Base-by-base conservation (phyloP, 257 asterid species). In the Ocimum tenuiflorum region DNA sequence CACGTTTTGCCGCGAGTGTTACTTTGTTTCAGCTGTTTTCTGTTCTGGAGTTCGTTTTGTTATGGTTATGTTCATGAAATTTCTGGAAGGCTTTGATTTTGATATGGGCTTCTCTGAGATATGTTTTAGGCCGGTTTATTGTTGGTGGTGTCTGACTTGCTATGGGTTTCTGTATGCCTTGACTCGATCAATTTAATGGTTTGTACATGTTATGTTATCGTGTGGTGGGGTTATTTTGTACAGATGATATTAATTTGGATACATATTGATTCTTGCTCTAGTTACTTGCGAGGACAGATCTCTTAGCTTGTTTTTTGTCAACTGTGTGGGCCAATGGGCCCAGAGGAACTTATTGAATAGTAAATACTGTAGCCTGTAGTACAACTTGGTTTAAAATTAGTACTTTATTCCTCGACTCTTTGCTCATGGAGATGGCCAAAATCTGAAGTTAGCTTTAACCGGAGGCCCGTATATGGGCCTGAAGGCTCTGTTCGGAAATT, bases 61-160 rank as follows among this genome's bases (percentile, higher is more conserved):
- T 15, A 2, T 39, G 6, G 31, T 42, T 38, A 20, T 52, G 56
- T 41, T 50, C 38, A 6, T 23, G 60, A 1, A 56, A 8, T 39
- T 61, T 57, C 11, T 60, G 60, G 60, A 18, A 17, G 38, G 45
- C 15, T 20, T 18, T 27, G 56, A 20, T 46, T 29, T 13, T 23
- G 13, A 45, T 73, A 24, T 81, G 81, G 83, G 83, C 77, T 45
- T 49, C n/a, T 42, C 67, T 50, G 35, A 67, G 53, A 29, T 31
- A 49, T 9, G 33, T 17, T 46, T 51, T 42, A 60, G 55, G 73
- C 73, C 83, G 79, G 45, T 54, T 35, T 38, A 52, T n/a, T 20
- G 51, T 43, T 12, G 31, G 27, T 48, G 60, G 64, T 66, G 63
- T 57, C 47, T 23, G 63, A 45, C 31, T 47, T 60, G 42, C 66